Conservation (phyloP, 257 asterid species). For the Avicennia marina region DNA sequence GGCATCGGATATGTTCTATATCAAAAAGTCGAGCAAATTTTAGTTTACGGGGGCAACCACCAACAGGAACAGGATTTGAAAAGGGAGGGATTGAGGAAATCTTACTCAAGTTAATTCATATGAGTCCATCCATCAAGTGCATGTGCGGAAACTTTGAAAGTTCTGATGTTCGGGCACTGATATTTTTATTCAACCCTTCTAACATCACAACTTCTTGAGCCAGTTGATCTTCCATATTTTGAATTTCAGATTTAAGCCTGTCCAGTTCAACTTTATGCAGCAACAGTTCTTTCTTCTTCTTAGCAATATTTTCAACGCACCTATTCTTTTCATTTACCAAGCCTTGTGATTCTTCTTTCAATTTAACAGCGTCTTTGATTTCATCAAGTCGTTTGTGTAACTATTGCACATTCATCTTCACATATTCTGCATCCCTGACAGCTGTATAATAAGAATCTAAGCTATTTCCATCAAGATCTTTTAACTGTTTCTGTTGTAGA, state of each 20-base stretch:
- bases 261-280: constrained; percentile 11
- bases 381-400: constrained; percentile 24
- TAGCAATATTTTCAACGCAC: neutral
- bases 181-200: constrained; percentile 3
- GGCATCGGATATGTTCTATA: too few species aligned
- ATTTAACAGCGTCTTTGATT: constrained; percentile 20
- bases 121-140: constrained; percentile 21
- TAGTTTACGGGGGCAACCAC: too few species aligned
- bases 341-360: neutral
- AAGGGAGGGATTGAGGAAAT: too few species aligned
- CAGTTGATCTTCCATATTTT: constrained; percentile 9
- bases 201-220: constrained; percentile 9
- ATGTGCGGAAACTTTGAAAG: neutral
- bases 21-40: too few species aligned
- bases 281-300: constrained; percentile 11
- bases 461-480: constrained; percentile 10
- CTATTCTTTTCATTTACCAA: constrained; percentile 16
- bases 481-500: constrained; percentile 17
- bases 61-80: too few species aligned
- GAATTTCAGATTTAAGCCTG: constrained; percentile 20
- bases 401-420: constrained; percentile 35
- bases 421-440: constrained; percentile 21
- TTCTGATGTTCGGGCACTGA: neutral
- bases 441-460: constrained; percentile 23
- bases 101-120: constrained; percentile 1